These are phyloP conservation scores for Podospora tetraspora DNA, from an alignment of 495 filamentous ascomycete species.

Conservation along the genomic window DNA sequence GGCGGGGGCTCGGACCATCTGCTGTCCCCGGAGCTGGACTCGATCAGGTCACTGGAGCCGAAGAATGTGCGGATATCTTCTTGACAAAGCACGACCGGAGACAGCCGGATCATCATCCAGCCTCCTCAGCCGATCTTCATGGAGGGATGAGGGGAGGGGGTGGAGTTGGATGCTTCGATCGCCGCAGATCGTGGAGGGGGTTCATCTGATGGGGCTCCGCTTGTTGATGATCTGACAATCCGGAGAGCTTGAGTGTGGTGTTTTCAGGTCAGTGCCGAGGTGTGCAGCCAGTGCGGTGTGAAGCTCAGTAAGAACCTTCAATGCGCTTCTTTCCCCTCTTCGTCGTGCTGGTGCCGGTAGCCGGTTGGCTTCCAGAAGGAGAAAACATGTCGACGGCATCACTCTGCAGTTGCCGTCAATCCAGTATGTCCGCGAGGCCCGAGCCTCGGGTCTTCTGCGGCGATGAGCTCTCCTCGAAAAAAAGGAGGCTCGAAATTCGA, in stretches of 20 bases:
- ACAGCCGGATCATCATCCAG: background rate
- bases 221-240: background rate
- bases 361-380: background rate
- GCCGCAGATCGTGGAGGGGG: background rate
- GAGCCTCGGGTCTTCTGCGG: no score
- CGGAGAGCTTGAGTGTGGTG: no score
- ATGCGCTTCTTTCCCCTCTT: background rate
- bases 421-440: no score
- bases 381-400: background rate
- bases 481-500: background rate
- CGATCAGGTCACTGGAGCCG: constrained; percentile 3
- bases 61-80: background rate
- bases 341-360: background rate
- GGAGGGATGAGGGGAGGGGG: background rate
- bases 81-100: background rate
- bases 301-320: background rate
- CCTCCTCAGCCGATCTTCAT: background rate
- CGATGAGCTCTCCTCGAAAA: background rate
- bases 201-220: background rate
- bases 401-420: background rate
- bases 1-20: constrained; percentile 4
- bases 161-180: background rate
- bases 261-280: no score
- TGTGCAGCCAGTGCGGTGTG: background rate
- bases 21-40: background rate